Conservation (phyloP, 306 rosid species). For the Neltuma alba region DNA sequence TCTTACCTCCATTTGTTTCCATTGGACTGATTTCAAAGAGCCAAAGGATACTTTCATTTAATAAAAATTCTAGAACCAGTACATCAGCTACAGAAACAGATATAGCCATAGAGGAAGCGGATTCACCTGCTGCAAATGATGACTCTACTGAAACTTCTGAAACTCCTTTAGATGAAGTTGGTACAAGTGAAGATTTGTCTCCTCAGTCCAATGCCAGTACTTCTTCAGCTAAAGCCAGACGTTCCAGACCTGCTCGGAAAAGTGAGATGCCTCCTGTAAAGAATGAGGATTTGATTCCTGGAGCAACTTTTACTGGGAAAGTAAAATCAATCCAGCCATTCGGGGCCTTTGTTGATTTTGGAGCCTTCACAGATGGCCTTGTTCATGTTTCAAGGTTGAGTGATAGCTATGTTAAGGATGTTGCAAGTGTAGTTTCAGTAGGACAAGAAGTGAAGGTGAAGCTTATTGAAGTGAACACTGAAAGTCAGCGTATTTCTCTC, state of each 20-base stretch:
- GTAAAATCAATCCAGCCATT: constrained; percentile 92
- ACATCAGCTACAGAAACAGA: constrained; percentile 76
- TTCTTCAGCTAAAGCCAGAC: constrained; percentile 50
- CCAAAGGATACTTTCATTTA: constrained; percentile 45
- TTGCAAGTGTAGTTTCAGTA: constrained; percentile 79
- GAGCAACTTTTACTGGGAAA: constrained; percentile 92
- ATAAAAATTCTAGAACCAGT: constrained; percentile 52
- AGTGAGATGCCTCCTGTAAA: constrained; percentile 91
- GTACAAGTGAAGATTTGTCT: constrained; percentile 45
- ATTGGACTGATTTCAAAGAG: constrained; percentile 56
- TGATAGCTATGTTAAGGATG: constrained; percentile 85
- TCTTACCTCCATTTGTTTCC: constrained; percentile 59
- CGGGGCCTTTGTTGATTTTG: constrained; percentile 95
- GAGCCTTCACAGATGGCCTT: constrained; percentile 97
- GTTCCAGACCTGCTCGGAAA: constrained; percentile 70
- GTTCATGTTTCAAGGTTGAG: constrained; percentile 94
- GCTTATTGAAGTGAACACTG: constrained; percentile 76
- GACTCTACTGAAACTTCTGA: constrained; percentile 51
- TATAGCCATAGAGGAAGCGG: constrained; percentile 72
- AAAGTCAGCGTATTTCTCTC: constrained; percentile 86
- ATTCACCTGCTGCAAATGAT: constrained; percentile 53
- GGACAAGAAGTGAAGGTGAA: constrained; percentile 99
- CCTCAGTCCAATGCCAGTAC: constrained; percentile 47
- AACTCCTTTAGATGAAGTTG: constrained; percentile 47
- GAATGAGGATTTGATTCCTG: constrained; percentile 79